These are phyloP conservation scores for Xylariales sp. DNA, from an alignment of 2,329 filamentous ascomycete genomes.

Conservation along the genomic window DNA sequence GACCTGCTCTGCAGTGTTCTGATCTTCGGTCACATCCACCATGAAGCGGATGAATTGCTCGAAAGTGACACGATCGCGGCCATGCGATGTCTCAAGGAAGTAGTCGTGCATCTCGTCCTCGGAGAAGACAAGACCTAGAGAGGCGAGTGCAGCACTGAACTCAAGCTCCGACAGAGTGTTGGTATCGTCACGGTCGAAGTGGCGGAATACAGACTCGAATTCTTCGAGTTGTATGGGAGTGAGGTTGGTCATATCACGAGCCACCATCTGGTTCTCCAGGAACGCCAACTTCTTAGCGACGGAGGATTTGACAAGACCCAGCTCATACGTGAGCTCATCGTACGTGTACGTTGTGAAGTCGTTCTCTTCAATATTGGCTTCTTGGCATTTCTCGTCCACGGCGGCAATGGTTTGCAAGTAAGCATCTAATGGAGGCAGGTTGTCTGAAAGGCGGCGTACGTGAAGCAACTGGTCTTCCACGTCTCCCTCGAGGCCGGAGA, in stretches of 20 bases:
- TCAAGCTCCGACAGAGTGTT: constrained; percentile 91
- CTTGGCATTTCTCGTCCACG: constrained; percentile 83
- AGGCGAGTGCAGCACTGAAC: constrained; percentile 93
- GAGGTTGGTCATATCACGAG: constrained; percentile 96
- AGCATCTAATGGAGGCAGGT: constrained; percentile 81
- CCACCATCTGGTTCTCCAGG: constrained; percentile 97
- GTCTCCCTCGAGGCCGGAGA: constrained; percentile 95
- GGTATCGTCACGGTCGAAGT: constrained; percentile 90
- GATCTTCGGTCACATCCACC: constrained; percentile 98
- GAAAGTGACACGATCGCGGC: constrained; percentile 79
- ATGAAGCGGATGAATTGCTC: constrained; percentile 99
- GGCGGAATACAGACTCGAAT: constrained; percentile 96
- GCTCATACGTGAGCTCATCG: constrained; percentile 91
- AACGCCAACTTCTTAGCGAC: constrained; percentile 96
- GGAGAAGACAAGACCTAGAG: constrained; percentile 89
- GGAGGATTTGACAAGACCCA: constrained; percentile 83
- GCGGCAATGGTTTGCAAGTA: constrained; percentile 85
- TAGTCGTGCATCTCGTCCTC: constrained; percentile 98
- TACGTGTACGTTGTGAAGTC: constrained; percentile 99
- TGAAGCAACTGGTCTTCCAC: constrained; percentile 91
- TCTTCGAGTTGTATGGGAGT: constrained; percentile 98
- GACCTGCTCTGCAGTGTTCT: constrained; percentile 97
- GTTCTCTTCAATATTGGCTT: constrained; percentile 98
- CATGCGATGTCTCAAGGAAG: constrained; percentile 81
- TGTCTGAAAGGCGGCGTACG: constrained; percentile 79